Conservation (phyloP, 352 stramenopile genomes). For the Phytopythium delawarense region DNA sequence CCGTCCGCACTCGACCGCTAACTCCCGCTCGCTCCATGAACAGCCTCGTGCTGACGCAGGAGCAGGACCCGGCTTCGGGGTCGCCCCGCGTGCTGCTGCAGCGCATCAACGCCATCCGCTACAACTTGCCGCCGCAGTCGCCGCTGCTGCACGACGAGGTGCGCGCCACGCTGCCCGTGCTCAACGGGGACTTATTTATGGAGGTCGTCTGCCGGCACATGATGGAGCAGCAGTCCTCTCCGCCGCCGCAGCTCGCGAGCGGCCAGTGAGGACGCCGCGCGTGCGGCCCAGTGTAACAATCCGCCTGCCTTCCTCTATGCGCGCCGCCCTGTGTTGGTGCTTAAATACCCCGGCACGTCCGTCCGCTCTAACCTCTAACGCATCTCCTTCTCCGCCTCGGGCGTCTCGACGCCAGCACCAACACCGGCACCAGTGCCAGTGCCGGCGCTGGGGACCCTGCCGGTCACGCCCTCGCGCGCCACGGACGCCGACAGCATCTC, state of each 20-base stretch:
- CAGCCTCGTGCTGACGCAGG: constrained; percentile 31
- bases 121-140: constrained; percentile 46
- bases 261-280: background rate
- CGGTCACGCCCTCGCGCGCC: background rate
- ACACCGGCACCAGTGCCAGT: background rate
- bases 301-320: background rate
- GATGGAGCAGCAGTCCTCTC: constrained; percentile 14
- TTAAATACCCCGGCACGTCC: background rate
- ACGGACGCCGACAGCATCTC: constrained; percentile 25
- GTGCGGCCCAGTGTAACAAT: background rate
- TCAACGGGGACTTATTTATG: constrained; percentile 60
- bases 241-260: background rate
- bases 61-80: constrained; percentile 24
- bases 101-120: constrained; percentile 37
- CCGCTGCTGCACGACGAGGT: constrained; percentile 41
- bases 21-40: background rate
- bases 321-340: too few species aligned
- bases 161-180: constrained; percentile 36
- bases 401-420: too few species aligned
- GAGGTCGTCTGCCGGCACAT: constrained; percentile 48
- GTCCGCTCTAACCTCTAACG: background rate
- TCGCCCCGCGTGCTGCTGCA: constrained; percentile 42
- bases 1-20: background rate
- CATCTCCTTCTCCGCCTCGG: too few species aligned
- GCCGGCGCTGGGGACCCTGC: background rate